Conservation (phyloP, 1,284 basidiomycete species). For the Paramarasmius palmivorus region DNA sequence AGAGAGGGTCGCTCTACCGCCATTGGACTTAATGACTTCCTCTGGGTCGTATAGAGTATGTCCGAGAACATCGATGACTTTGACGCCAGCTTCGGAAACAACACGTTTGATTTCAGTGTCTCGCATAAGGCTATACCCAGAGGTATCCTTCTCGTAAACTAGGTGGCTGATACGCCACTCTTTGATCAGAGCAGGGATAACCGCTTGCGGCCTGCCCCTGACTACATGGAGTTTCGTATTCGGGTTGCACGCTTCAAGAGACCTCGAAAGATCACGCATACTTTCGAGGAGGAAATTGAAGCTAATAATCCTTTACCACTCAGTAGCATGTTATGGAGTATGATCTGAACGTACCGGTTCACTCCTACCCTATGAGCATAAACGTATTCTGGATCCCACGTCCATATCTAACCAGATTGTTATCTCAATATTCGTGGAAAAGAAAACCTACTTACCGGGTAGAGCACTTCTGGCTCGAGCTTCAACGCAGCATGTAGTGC, state of each 20-base stretch:
- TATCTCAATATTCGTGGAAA: background rate
- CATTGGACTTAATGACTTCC: slow-evolving; percentile 13
- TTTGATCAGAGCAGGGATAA: slow-evolving; percentile 40
- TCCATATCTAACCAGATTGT: slow-evolving; percentile 16
- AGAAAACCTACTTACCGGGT: slow-evolving; percentile 31
- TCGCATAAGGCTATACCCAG: slow-evolving; percentile 23
- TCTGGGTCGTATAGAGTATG: slow-evolving; percentile 19
- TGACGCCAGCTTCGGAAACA: slow-evolving; percentile 17
- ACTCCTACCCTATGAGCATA: slow-evolving; percentile 43
- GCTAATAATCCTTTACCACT: slow-evolving; percentile 11
- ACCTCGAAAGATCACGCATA: slow-evolving; percentile 37
- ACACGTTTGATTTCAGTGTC: slow-evolving; percentile 13
- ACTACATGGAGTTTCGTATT: slow-evolving; percentile 43
- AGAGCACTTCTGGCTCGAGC: slow-evolving; percentile 37
- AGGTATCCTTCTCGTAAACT: slow-evolving; percentile 37
- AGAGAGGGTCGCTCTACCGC: slow-evolving; percentile 21
- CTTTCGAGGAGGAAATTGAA: slow-evolving; percentile 35
- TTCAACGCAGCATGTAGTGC: slow-evolving; percentile 39
- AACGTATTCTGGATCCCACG: slow-evolving; percentile 34
- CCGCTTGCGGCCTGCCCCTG: slow-evolving; percentile 41
- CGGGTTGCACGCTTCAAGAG: slow-evolving; percentile 35
- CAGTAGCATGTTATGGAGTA: background rate
- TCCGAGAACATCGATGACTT: slow-evolving; percentile 14
- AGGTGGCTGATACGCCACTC: slow-evolving; percentile 48
- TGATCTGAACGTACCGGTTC: slow-evolving; percentile 35